A percentile compares a stretch with the other conserved stretches of the same genome.
Evolutionary conservation across 2,329 filamentous ascomycete genomes (phyloP).

Genomic region (Pestalotiopsis sp.): DNA sequence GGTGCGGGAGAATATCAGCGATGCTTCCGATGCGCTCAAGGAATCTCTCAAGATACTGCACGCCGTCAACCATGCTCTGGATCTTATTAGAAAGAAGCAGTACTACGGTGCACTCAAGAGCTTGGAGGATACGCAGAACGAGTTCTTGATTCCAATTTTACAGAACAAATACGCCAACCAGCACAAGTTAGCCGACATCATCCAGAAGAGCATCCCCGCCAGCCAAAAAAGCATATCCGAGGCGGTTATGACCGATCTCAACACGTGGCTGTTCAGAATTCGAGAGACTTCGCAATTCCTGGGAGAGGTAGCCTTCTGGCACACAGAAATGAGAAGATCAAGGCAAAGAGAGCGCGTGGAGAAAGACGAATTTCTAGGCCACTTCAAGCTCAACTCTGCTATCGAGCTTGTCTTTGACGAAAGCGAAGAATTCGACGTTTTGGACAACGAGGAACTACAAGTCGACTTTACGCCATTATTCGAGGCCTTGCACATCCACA

Average conservation of each 20-base stretch:
- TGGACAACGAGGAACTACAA: slow-evolving; percentile 92
- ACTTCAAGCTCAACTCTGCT: slow-evolving; percentile 91
- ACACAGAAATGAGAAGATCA: slow-evolving; percentile 83
- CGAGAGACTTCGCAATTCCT: slow-evolving; percentile 95
- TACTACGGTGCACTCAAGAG: slow-evolving; percentile 95
- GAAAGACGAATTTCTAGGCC: slow-evolving; percentile 69
- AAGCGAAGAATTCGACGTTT: slow-evolving; percentile 89
- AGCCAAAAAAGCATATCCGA: slow-evolving; percentile 93
- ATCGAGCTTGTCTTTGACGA: slow-evolving; percentile 96
- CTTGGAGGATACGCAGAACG: slow-evolving; percentile 92
- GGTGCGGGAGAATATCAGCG: slow-evolving; percentile 92
- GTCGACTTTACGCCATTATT: slow-evolving; percentile 87
- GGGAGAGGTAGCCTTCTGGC: slow-evolving; percentile 94
- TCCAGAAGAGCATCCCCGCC: slow-evolving; percentile 90
- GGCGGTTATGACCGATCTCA: slow-evolving; percentile 94
- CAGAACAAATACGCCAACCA: slow-evolving; percentile 87
- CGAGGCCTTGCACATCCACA: slow-evolving; percentile 94
- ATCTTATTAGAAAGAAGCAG: slow-evolving; percentile 86
- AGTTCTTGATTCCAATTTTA: slow-evolving; percentile 74
- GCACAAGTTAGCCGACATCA: slow-evolving; percentile 92
- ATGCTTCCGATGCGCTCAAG: slow-evolving; percentile 83
- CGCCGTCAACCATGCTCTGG: slow-evolving; percentile 91
- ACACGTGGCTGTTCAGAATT: slow-evolving; percentile 94
- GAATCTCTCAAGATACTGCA: slow-evolving; percentile 91
- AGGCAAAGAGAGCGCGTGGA: slow-evolving; percentile 83